phyloP scores from a whole-genome alignment of 1,139 yeast genomes.

The Schwanniomyces etchellsii region DNA sequence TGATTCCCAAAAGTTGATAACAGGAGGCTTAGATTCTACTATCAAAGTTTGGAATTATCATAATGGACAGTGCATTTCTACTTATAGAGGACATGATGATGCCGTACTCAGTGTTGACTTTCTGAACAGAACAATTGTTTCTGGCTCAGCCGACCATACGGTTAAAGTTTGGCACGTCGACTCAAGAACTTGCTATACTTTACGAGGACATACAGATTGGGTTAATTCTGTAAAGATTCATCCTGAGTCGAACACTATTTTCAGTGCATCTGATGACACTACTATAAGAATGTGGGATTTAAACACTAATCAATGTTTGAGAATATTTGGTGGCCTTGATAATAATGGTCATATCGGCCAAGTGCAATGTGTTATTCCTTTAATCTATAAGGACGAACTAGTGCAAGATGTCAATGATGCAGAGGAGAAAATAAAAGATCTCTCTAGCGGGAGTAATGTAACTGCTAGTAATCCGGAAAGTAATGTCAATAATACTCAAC shows the following conservation, averaged over 20 bases:
- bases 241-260: slow-evolving; percentile 69
- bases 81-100: slow-evolving; percentile 76
- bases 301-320: slow-evolving; percentile 68
- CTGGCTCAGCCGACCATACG: slow-evolving; percentile 89
- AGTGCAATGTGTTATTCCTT: slow-evolving; percentile 84
- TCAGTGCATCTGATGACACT: slow-evolving; percentile 86
- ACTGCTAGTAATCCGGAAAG: slow-evolving; percentile 2
- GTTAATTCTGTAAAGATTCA: slow-evolving; percentile 88
- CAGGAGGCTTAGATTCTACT: slow-evolving; percentile 88
- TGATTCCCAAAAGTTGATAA: slow-evolving; percentile 82
- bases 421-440: slow-evolving; percentile 1
- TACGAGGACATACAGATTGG: slow-evolving; percentile 91
- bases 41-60: slow-evolving; percentile 94
- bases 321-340: slow-evolving; percentile 70
- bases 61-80: slow-evolving; percentile 89
- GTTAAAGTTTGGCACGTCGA: slow-evolving; percentile 97
- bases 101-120: slow-evolving; percentile 80
- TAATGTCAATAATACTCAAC: slow-evolving; percentile 6
- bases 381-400: slow-evolving; percentile 54
- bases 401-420: slow-evolving; percentile 20
- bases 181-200: slow-evolving; percentile 83
- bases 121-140: slow-evolving; percentile 75
- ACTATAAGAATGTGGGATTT: slow-evolving; percentile 96
- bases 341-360: slow-evolving; percentile 77
- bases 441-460: background rate